phyloP scores from a whole-genome alignment of 345 rosid genomes.

The Clarkia xantiana region DNA sequence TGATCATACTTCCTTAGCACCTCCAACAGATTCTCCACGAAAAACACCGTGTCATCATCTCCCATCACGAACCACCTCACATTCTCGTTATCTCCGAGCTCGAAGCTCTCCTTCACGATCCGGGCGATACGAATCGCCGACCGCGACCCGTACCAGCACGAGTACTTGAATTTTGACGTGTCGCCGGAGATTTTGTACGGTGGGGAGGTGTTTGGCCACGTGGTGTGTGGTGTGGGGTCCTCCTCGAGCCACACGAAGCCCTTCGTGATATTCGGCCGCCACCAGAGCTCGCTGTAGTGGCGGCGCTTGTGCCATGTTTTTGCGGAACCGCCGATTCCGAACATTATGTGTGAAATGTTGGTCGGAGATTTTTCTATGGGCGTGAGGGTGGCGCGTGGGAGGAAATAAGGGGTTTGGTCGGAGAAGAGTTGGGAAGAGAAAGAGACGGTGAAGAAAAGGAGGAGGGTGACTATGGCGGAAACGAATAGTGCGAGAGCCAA shows the following conservation, averaged over 20 bases:
- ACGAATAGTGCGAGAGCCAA: slow-evolving; percentile 25
- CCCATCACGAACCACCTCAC: slow-evolving; percentile 97
- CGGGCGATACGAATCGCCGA: slow-evolving; percentile 67
- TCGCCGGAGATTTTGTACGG: slow-evolving; percentile 47
- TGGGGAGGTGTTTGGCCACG: slow-evolving; percentile 43
- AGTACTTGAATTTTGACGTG: slow-evolving; percentile 54
- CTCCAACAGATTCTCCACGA: slow-evolving; percentile 48
- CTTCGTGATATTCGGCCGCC: slow-evolving; percentile 53
- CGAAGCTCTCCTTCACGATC: slow-evolving; percentile 70
- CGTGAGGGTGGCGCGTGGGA: slow-evolving; percentile 11
- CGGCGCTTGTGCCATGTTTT: slow-evolving; percentile 62
- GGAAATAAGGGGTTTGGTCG: background rate
- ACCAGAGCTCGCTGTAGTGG: slow-evolving; percentile 57
- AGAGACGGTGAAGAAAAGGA: slow-evolving; percentile 26
- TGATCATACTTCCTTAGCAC: slow-evolving; percentile 69
- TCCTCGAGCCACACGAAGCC: slow-evolving; percentile 84
- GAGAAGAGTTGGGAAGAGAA: slow-evolving; percentile 8
- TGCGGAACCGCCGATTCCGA: slow-evolving; percentile 78
- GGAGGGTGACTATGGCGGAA: slow-evolving; percentile 29
- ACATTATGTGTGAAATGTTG: slow-evolving; percentile 45
- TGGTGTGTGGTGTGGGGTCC: slow-evolving; percentile 21
- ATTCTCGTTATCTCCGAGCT: slow-evolving; percentile 39
- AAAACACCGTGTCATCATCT: slow-evolving; percentile 85
- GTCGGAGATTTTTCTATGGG: slow-evolving; percentile 11
- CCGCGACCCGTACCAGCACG: slow-evolving; percentile 54